These are phyloP conservation scores for Globisporangium nagaii DNA, from an alignment of 352 stramenopile genomes.

Conservation along the genomic window DNA sequence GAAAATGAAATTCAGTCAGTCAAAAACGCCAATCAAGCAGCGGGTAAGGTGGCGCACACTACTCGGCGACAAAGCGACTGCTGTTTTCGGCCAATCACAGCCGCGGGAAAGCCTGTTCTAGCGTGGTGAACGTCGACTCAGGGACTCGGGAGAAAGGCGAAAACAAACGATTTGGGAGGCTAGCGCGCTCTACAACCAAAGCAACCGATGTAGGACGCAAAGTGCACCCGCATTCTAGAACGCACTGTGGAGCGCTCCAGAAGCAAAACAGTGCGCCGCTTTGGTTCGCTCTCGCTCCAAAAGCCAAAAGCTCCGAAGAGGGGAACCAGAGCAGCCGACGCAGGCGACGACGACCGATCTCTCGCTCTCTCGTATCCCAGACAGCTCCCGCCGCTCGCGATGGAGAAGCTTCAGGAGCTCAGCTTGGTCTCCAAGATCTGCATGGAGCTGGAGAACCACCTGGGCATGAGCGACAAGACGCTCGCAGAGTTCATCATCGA, in stretches of 20 bases:
- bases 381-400: slow-evolving; percentile 10
- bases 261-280: background rate
- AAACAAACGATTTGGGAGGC: too few relatives aligned
- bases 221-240: too few relatives aligned
- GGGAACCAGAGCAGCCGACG: slow-evolving; percentile 5
- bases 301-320: background rate
- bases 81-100: too few relatives aligned
- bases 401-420: slow-evolving; percentile 88
- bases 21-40: background rate
- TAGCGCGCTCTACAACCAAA: too few relatives aligned
- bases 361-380: too few relatives aligned
- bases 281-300: slow-evolving; percentile 1
- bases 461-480: slow-evolving; percentile 96
- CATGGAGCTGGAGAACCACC: slow-evolving; percentile 86
- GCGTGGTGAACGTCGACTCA: too few relatives aligned
- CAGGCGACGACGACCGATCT: background rate
- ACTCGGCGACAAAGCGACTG: too few relatives aligned
- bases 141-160: too few relatives aligned
- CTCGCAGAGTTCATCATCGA: slow-evolving; percentile 96
- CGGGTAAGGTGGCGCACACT: too few relatives aligned
- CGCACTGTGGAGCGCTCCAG: background rate
- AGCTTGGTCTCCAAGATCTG: slow-evolving; percentile 87
- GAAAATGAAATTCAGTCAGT: too few relatives aligned
- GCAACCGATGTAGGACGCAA: too few relatives aligned
- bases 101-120: too few relatives aligned